Evolutionary conservation across 192 early-diverging fungal species (phyloP), one percentile per base, ranked within the genome.

Genomic region (Coemansia sp.): DNA sequence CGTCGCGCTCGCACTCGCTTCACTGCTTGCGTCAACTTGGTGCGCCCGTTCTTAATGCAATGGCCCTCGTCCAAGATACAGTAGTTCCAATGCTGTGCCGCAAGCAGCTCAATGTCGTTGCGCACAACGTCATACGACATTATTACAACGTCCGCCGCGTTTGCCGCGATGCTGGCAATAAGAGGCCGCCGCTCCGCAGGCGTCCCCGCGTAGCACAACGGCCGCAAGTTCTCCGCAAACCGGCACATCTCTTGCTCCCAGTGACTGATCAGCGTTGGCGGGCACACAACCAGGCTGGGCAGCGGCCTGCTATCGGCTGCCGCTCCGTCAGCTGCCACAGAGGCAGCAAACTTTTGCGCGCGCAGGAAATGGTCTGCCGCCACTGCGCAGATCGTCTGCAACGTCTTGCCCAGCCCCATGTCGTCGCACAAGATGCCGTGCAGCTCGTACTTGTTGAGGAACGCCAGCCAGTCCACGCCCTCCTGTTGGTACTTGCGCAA

Each of bases 361-460:
- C 95, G 89, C 43, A 86, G 69, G 67, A 87, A 74, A 62, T 98
- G 95, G 77, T 98, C 93, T 66, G 91, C 88, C 0, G 94, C 92
- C 38, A 99, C 64, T 61, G 97, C 94, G 65, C 93, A 95, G 61
- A 99, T 97, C 33, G 95, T 91, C 71, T 99, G 97, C 35, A 98
- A 69, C 2, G 96, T 98, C 79, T 99, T 99, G 10, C 97, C 97
- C 22, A 99, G 77, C 22, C 97, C 97, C 97, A 98, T 98, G 83
- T 97, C 92, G 73, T 99, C 97, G 78, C 96, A 98, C 17, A 99
- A 84, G 69, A 98, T 93, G 13, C 97, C 97, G 69, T 99, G 97
- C 23, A 99, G 81, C 64, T 95, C 92, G 69, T 96, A 99, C 63
- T 93, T 89, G 75, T 94, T 95, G 62, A 99, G 84, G 73, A 99